Base-by-base conservation (phyloP, 805 yeast species). In the Soucietia sequanensis region DNA sequence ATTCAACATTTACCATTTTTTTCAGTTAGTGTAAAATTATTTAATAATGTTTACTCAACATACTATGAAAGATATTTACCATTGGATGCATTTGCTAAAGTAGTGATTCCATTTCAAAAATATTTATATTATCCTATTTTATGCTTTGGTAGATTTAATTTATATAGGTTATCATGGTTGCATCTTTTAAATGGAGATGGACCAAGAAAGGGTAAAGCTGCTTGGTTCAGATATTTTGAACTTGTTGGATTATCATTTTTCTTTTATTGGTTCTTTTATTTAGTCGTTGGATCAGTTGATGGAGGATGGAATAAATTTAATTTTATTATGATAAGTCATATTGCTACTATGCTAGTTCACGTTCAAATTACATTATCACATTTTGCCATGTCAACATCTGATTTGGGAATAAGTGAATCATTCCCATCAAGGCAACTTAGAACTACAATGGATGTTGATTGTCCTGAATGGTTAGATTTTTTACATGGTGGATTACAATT, bases 381-480 rank as follows among this genome's bases (percentile, higher is more conserved):
- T 57, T 88, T 88, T 65, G 95, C 95, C 23, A 89, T 88, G 95
- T 84, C 95, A 1, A 89, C 96, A 0, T 73, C 93, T 4, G 95
- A 88, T 52, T 63, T 88, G 12, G 96, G 96, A 1, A 74, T 78
- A 6, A 73, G 81, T 27, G 96, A 88, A 56, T 72, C 88, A 6
- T 88, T 88, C 52, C 76, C 81, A 0, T 80, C 84, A 41, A 73
- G 93, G 44, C 96, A 88, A 60, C 54, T 88, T 3, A 72, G 96
- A 48, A 89, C 96, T 2, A 88, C 96, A 3, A 89, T 88, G 96
- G 96, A 88, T 55, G 95, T 88, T 22, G 91, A 84, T 48, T 88
- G 96, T 64, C 96, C 96, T 2, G 81, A 76, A 42, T 88, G 96
- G 96, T 70, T 88, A 31, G 96, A 88, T 56, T 89, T 78, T 49